Evolutionary conservation across 208 protist genomes (phyloP), one percentile per base, ranked within the genome.

Genomic region (Leishmania tarentolae): DNA sequence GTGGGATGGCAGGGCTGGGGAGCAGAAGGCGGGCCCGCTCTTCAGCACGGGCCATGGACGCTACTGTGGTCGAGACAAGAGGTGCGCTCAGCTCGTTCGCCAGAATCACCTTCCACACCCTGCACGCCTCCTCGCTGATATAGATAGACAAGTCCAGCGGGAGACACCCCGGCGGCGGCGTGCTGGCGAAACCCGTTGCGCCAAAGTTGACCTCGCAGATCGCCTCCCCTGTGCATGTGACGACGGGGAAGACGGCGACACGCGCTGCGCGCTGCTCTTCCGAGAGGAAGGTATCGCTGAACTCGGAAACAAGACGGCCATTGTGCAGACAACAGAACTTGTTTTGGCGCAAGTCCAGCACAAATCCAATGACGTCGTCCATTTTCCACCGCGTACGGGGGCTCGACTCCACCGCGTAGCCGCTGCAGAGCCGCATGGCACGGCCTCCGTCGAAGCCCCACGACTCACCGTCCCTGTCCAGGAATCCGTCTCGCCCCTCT

Each of bases 151-250:
- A 90, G 80, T 97, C 90, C 24, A 95, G 86, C 37, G 96, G 90
- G 35, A 98, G 75, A 79, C 86, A 94, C 37, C 93, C 93, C 56
- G 82, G 71, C 5, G 91, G 90, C 21, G 93, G 85, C 31, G 53
- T 78, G 47, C 79, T 90, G 35, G 77, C 66, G 78, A 97, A 98
- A 11, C 87, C 87, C 7, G 91, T 80, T 4, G 84, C 88, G 35
- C 96, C 96, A 81, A 97, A 95, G 91, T 98, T 98, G 21, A 98
- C 78, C 79, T 95, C 93, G 81, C 93, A 94, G 79, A 37, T 79
- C 40, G 75, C 83, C 66, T 78, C 82, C 3, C 66, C 78, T 28
- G 79, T 83, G 73, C 77, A 87, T 46, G 73, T 86, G 37, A 94
- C 80, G 3, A 86, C 90, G 17, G 91, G 93, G 68, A 95, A 96